Evolutionary conservation across 371 early-diverging fungal species (phyloP).

Genomic region (Circinella umbellata): DNA sequence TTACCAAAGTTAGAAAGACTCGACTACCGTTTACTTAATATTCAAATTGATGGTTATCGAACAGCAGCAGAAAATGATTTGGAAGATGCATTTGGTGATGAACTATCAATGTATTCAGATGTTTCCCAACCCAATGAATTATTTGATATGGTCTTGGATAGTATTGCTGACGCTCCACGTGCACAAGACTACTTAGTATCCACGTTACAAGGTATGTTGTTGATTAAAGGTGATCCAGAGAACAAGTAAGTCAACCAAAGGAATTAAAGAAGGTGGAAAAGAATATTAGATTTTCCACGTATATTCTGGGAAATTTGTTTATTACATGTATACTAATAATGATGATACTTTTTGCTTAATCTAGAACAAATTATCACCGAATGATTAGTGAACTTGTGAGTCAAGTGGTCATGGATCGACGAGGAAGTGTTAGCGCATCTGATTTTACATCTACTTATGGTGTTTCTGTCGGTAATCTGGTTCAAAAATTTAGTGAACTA

Average conservation of each 20-base stretch:
- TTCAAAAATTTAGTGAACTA: conserved; percentile 77
- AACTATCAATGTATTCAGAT: conserved; percentile 20
- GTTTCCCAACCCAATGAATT: conserved; percentile 67
- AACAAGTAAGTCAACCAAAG: conserved; percentile 30
- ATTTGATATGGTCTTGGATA: conserved; percentile 63
- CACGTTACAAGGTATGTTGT: conserved; percentile 67
- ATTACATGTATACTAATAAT: not conserved
- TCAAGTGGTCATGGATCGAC: conserved; percentile 82
- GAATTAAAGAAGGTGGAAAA: too few relatives aligned
- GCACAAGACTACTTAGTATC: conserved; percentile 68
- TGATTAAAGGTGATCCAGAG: conserved; percentile 67
- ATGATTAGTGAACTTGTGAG: conserved; percentile 79
- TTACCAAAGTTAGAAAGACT: conserved; percentile 63
- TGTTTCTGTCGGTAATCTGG: conserved; percentile 56
- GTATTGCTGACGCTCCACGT: conserved; percentile 63
- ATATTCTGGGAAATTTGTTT: too few relatives aligned
- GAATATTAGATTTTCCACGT: too few relatives aligned
- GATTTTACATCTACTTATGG: conserved; percentile 28
- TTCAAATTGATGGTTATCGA: conserved; percentile 72
- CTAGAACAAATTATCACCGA: conserved; percentile 74
- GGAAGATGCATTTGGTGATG: conserved; percentile 28
- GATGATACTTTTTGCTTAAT: not conserved
- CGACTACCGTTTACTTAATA: conserved; percentile 60
- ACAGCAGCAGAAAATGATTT: conserved; percentile 69
- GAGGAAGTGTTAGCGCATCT: conserved; percentile 57